Evolutionary conservation across 2,329 filamentous ascomycete species (phyloP).

Genomic region (Metarhizium anisopliae): DNA sequence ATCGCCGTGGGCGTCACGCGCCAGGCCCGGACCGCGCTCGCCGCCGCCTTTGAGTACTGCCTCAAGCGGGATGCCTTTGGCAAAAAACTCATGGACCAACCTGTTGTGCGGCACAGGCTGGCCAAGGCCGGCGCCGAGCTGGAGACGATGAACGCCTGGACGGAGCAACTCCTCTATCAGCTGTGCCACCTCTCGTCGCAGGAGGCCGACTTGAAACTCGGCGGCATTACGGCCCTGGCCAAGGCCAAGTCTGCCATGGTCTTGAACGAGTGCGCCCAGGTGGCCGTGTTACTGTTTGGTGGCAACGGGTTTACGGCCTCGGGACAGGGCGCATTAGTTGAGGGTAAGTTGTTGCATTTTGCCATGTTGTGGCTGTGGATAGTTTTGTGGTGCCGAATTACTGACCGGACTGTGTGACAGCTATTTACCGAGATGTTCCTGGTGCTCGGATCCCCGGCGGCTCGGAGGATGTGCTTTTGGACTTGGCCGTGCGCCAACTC

Average conservation of each 20-base stretch:
- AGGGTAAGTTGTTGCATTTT: constrained; percentile 35
- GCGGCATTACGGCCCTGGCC: constrained; percentile 19
- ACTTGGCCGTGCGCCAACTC: constrained; percentile 33
- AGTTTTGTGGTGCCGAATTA: constrained; percentile 16
- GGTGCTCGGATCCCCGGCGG: constrained; percentile 37
- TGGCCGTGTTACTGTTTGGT: constrained; percentile 45
- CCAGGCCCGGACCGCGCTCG: constrained; percentile 45
- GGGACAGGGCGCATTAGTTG: constrained; percentile 37
- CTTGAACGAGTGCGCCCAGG: constrained; percentile 42
- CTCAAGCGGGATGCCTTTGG: constrained; percentile 48
- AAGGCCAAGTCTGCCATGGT: constrained; percentile 41
- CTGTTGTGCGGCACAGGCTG: constrained; percentile 51
- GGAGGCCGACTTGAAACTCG: constrained; percentile 22
- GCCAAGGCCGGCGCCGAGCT: constrained; percentile 48
- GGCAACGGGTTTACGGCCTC: constrained; percentile 41
- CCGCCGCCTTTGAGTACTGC: constrained; percentile 43
- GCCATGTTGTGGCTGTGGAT: constrained; percentile 9
- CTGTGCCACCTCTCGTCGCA: constrained; percentile 31
- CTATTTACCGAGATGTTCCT: neutral
- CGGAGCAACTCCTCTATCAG: constrained; percentile 52
- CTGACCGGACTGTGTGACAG: neutral
- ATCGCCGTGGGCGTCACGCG: constrained; percentile 48
- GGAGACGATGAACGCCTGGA: constrained; percentile 51
- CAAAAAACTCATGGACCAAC: constrained; percentile 45
- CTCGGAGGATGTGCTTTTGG: constrained; percentile 44